These are phyloP conservation scores for Terfezia boudieri DNA, from an alignment of 495 filamentous ascomycete genomes.

Conservation along the genomic window DNA sequence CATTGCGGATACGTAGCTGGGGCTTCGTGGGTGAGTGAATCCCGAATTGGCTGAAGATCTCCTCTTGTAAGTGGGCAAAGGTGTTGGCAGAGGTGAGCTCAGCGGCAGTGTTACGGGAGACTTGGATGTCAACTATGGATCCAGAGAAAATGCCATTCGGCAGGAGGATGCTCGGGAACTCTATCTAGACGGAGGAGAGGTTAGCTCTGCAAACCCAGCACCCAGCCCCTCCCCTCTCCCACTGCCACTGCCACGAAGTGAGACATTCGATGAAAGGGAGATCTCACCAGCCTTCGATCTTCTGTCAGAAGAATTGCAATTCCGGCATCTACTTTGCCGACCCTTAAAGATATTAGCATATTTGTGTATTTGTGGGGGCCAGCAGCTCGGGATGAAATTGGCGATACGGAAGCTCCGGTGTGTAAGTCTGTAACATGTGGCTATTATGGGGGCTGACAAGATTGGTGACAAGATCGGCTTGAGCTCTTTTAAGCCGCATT, in stretches of 20 bases:
- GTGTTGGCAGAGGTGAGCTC: conserved; percentile 47
- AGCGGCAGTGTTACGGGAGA: conserved; percentile 61
- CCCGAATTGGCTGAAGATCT: conserved; percentile 72
- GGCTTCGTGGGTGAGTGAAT: conserved; percentile 55
- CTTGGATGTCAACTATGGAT: conserved; percentile 93
- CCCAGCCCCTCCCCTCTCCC: too few species aligned
- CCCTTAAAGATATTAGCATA: conserved; percentile 94
- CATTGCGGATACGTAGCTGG: conserved; percentile 73
- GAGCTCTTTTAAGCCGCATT: too few species aligned
- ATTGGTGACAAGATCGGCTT: too few species aligned
- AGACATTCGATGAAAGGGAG: too few species aligned
- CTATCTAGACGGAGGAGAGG: conserved; percentile 40
- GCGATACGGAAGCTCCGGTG: too few species aligned
- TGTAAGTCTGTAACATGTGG: too few species aligned
- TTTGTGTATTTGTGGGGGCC: background rate
- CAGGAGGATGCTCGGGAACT: conserved; percentile 94
- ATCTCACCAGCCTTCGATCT: conserved; percentile 77
- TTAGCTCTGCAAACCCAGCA: background rate
- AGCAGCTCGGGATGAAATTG: too few species aligned
- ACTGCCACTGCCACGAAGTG: too few species aligned
- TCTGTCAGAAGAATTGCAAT: conserved; percentile 91
- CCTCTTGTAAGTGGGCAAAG: conserved; percentile 67
- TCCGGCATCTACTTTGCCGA: conserved; percentile 97
- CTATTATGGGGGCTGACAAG: too few species aligned
- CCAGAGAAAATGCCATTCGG: conserved; percentile 84